phyloP scores from a whole-genome alignment of 1,284 basidiomycete species.

The Cystobasidium sp. region DNA sequence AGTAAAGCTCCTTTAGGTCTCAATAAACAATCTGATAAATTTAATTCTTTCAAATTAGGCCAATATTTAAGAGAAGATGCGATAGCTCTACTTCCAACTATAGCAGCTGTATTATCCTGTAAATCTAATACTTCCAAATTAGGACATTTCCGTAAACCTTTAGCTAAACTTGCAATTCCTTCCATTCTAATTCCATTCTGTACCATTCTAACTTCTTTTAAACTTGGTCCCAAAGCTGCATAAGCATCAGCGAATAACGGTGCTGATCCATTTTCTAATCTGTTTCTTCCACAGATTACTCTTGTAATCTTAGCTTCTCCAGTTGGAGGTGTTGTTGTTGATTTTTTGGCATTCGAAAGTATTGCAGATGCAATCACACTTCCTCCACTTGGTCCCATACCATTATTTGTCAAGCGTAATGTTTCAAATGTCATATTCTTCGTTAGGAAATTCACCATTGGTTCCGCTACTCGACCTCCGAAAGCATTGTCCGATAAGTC shows the following conservation, averaged over 20 bases:
- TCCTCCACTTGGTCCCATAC: conserved; percentile 91
- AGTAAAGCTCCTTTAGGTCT: conserved; percentile 68
- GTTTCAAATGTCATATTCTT: conserved; percentile 65
- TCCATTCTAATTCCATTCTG: conserved; percentile 97
- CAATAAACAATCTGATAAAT: conserved; percentile 90
- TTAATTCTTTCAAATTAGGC: conserved; percentile 74
- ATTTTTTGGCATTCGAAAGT: conserved; percentile 64
- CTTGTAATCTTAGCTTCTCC: conserved; percentile 63
- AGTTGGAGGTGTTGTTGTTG: conserved; percentile 59
- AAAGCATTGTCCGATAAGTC: conserved; percentile 97
- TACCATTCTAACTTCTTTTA: conserved; percentile 86
- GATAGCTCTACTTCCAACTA: conserved; percentile 52
- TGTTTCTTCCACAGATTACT: conserved; percentile 91
- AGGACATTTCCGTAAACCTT: conserved; percentile 72
- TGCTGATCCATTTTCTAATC: conserved; percentile 90
- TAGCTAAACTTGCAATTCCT: conserved; percentile 80
- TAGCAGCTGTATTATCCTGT: conserved; percentile 93
- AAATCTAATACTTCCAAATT: conserved; percentile 80
- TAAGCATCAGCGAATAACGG: conserved; percentile 84
- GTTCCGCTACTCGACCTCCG: conserved; percentile 91
- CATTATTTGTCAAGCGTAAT: conserved; percentile 95
- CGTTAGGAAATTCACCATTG: conserved; percentile 78
- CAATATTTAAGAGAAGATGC: conserved; percentile 59
- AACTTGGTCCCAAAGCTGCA: conserved; percentile 71
- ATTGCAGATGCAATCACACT: conserved; percentile 77